Conservation (phyloP, 2,329 filamentous ascomycete genomes). For the Talaromyces amestolkiae region DNA sequence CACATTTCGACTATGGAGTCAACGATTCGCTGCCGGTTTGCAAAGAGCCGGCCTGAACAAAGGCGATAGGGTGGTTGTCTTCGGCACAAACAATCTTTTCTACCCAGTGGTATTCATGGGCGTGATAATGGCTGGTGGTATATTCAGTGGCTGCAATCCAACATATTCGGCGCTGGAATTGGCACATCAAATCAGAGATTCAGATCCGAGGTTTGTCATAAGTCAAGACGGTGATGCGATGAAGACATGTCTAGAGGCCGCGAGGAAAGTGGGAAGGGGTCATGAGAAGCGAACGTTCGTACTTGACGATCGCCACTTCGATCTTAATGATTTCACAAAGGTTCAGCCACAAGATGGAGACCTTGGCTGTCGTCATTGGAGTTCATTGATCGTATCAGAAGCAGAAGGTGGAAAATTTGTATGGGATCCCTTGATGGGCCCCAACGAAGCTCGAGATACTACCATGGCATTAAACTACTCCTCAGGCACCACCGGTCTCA, state of each 20-base stretch:
- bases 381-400: constrained; percentile 54
- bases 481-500: constrained; percentile 70
- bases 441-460: constrained; percentile 31
- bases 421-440: constrained; percentile 54
- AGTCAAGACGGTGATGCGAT: constrained; percentile 13
- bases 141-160: constrained; percentile 76
- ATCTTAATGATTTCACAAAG: neutral
- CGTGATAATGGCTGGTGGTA: constrained; percentile 71
- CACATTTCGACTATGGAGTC: constrained; percentile 67
- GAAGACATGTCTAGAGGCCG: constrained; percentile 23
- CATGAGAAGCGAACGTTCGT: constrained; percentile 11
- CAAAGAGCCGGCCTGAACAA: constrained; percentile 61
- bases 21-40: constrained; percentile 69
- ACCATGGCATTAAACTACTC: constrained; percentile 76
- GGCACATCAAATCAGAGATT: constrained; percentile 71
- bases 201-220: constrained; percentile 65
- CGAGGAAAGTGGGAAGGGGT: constrained; percentile 15
- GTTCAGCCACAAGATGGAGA: constrained; percentile 31
- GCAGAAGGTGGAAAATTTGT: constrained; percentile 56
- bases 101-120: constrained; percentile 70
- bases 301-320: constrained; percentile 8
- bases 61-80: constrained; percentile 71
- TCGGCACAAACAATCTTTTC: constrained; percentile 70
- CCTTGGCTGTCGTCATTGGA: constrained; percentile 58
- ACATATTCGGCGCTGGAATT: constrained; percentile 68